Conservation (phyloP, 257 asterid genomes). For the Solanum lycopersicoides region DNA sequence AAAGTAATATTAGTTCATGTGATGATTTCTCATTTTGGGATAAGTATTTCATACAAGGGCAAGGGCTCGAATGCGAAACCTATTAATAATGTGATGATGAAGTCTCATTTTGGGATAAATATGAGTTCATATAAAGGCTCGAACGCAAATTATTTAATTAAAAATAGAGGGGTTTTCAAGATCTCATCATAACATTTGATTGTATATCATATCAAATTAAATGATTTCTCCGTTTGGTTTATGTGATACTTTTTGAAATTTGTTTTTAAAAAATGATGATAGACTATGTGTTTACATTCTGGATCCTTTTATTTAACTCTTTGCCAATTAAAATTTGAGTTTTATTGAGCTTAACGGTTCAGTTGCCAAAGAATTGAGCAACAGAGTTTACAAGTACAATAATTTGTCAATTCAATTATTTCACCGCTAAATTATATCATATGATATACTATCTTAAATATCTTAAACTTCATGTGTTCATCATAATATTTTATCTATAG, state of each 20-base stretch:
- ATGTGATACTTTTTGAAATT: neutral
- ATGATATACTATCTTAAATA: neutral
- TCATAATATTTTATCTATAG: neutral
- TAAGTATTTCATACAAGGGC: neutral
- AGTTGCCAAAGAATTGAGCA: neutral
- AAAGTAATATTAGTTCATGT: neutral
- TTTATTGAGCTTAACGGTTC: neutral
- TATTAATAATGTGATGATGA: neutral
- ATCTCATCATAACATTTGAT: neutral
- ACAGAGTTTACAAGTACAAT: fast-evolving
- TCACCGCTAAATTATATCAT: too few relatives aligned
- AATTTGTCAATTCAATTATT: fast-evolving
- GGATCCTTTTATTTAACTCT: neutral
- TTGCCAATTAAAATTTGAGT: neutral
- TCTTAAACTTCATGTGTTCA: neutral
- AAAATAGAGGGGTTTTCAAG: neutral
- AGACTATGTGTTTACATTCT: too few relatives aligned
- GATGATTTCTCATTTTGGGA: neutral
- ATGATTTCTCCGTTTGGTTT: neutral
- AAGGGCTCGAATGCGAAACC: neutral
- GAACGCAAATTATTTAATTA: neutral
- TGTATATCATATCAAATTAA: neutral
- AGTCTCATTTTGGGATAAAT: neutral
- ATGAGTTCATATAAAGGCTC: neutral
- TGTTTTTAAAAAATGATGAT: neutral